Conservation (phyloP, 352 stramenopile genomes). For the Sclerospora graminicola region DNA sequence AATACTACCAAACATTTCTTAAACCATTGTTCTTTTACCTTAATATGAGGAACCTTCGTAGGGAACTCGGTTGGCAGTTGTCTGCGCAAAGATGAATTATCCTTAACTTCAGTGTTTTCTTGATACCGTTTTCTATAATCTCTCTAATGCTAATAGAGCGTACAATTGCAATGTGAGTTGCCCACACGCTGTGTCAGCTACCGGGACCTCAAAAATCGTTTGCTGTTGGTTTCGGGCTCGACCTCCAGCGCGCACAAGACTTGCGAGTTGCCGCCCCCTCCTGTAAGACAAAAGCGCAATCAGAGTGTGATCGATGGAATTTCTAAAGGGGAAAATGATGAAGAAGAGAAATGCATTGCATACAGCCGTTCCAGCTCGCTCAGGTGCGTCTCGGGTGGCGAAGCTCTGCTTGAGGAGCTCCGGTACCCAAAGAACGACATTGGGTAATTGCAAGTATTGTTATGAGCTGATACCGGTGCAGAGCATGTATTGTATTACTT, state of each 20-base stretch:
- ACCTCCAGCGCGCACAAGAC: conserved; percentile 69
- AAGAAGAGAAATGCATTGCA: conserved; percentile 9
- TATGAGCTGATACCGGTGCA: too few relatives aligned
- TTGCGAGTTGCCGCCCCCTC: conserved; percentile 63
- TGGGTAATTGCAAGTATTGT: too few relatives aligned
- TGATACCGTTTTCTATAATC: neutral
- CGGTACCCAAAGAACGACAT: conserved; percentile 70
- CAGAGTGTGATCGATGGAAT: neutral
- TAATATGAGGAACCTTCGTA: conserved; percentile 48
- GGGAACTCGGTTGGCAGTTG: conserved; percentile 65
- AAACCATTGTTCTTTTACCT: conserved; percentile 19
- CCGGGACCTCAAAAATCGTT: conserved; percentile 69
- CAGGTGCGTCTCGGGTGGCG: conserved; percentile 60
- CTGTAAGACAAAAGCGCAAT: conserved; percentile 18
- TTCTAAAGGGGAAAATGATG: neutral
- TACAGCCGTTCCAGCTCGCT: conserved; percentile 77
- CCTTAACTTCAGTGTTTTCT: conserved; percentile 1
- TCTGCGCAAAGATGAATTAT: conserved; percentile 17
- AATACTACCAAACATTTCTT: too few relatives aligned
- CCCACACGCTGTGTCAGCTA: conserved; percentile 48
- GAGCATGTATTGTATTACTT: too few relatives aligned
- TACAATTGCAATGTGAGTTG: conserved; percentile 42
- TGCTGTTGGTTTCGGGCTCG: conserved; percentile 80
- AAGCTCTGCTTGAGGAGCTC: conserved; percentile 34
- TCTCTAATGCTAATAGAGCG: conserved; percentile 1